Conservation (phyloP, 2,329 filamentous ascomycete genomes). For the Ustulina deusta region DNA sequence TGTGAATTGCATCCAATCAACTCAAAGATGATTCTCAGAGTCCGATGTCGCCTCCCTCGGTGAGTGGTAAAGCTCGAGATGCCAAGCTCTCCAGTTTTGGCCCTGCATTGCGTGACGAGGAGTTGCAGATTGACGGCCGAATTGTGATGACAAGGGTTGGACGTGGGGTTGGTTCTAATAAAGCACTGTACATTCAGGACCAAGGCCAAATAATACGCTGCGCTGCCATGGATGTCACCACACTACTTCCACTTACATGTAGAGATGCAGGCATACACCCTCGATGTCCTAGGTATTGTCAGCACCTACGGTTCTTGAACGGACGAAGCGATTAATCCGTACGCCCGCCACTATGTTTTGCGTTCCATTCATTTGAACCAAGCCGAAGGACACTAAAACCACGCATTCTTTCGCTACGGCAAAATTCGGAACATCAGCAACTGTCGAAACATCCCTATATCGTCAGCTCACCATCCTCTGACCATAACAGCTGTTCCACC, state of each 20-base stretch:
- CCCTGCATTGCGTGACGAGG: constrained; percentile 33
- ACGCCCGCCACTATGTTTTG: not conserved
- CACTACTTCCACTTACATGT: not conserved
- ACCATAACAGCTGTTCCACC: constrained; percentile 29
- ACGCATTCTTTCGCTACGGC: constrained; percentile 8
- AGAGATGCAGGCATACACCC: constrained; percentile 12
- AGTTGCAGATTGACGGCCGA: constrained; percentile 25
- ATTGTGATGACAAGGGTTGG: constrained; percentile 34
- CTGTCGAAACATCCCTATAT: constrained; percentile 11
- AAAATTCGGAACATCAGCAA: constrained; percentile 1
- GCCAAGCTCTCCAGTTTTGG: constrained; percentile 30
- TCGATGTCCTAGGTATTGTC: constrained; percentile 4
- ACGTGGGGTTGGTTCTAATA: constrained; percentile 37
- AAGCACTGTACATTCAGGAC: not conserved
- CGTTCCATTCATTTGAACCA: not conserved
- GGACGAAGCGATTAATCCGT: constrained; percentile 7
- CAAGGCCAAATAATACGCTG: constrained; percentile 3
- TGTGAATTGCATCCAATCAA: constrained; percentile 44
- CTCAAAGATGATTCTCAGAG: constrained; percentile 29
- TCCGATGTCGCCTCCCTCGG: constrained; percentile 47
- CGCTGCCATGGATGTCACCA: constrained; percentile 5
- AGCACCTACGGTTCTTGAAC: not conserved
- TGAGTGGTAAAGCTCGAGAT: constrained; percentile 32
- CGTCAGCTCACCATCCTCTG: constrained; percentile 37
- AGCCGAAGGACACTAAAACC: not conserved